phyloP scores from a whole-genome alignment of 31 red algal genomes.

The Porphyra umbilicalis region DNA sequence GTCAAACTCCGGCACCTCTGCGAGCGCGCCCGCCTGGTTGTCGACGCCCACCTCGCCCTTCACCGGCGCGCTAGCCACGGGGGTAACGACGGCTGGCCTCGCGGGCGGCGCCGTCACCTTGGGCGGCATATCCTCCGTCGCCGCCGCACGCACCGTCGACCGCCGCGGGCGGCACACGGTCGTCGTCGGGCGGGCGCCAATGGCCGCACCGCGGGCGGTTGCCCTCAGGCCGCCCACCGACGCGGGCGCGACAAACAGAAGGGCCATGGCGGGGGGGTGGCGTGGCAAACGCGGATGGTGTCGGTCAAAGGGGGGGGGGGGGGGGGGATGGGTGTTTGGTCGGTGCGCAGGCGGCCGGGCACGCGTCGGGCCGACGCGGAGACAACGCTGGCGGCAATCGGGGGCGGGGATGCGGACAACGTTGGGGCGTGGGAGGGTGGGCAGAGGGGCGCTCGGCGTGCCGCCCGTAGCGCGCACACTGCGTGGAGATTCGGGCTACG shows the following conservation, averaged over 20 bases:
- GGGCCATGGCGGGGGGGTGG: neutral
- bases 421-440: too few species aligned
- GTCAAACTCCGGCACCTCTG: conserved; percentile 6
- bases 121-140: neutral
- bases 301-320: neutral
- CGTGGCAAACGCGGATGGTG: too few species aligned
- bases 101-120: neutral
- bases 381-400: too few species aligned
- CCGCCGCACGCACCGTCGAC: neutral
- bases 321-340: too few species aligned
- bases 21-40: neutral
- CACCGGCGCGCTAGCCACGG: too few species aligned
- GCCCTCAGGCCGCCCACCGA: neutral
- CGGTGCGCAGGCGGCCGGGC: too few species aligned
- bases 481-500: too few species aligned
- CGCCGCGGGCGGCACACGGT: neutral
- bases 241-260: neutral
- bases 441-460: too few species aligned
- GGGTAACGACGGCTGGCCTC: neutral
- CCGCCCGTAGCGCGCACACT: too few species aligned
- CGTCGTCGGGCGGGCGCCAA: neutral
- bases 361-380: too few species aligned
- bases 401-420: too few species aligned
- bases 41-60: neutral
- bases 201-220: neutral